These are phyloP conservation scores for Agrostemma githago DNA, from an alignment of 148 eudicot genomes.

Conservation along the genomic window DNA sequence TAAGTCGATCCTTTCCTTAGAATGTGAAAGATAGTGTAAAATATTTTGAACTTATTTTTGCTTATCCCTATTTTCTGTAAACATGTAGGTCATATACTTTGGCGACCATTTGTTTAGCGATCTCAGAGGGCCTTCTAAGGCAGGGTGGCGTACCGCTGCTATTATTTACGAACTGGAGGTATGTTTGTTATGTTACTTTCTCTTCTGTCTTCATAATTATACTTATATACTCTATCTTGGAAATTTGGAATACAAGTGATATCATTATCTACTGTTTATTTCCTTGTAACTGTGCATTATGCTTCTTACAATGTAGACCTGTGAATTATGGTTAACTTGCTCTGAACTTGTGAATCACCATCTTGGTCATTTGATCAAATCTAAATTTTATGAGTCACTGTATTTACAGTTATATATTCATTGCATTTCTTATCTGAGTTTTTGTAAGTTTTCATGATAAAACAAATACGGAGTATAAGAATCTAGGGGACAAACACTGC, in stretches of 20 bases:
- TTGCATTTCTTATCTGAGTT: neutral
- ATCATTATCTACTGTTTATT: conserved; percentile 1
- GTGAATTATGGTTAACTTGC: neutral
- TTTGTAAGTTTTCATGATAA: neutral
- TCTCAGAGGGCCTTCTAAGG: conserved; percentile 92
- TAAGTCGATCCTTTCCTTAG: no score
- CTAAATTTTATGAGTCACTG: neutral
- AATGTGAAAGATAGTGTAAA: neutral
- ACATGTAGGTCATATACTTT: conserved; percentile 83
- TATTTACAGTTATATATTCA: neutral
- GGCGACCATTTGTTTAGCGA: conserved; percentile 98
- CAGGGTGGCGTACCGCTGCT: conserved; percentile 99
- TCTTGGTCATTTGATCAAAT: neutral
- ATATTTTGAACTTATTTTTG: conserved; percentile 1
- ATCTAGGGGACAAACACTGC: neutral
- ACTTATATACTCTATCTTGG: neutral
- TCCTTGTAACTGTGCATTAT: neutral
- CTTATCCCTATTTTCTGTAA: conserved; percentile 11
- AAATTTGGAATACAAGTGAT: neutral
- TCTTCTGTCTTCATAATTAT: conserved; percentile 6
- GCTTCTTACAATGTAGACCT: neutral
- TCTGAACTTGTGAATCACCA: neutral
- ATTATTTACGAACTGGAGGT: conserved; percentile 90
- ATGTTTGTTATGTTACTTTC: conserved; percentile 20
- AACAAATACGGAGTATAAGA: neutral